Conservation (phyloP, 345 rosid genomes). For the Nephelium lappaceum region DNA sequence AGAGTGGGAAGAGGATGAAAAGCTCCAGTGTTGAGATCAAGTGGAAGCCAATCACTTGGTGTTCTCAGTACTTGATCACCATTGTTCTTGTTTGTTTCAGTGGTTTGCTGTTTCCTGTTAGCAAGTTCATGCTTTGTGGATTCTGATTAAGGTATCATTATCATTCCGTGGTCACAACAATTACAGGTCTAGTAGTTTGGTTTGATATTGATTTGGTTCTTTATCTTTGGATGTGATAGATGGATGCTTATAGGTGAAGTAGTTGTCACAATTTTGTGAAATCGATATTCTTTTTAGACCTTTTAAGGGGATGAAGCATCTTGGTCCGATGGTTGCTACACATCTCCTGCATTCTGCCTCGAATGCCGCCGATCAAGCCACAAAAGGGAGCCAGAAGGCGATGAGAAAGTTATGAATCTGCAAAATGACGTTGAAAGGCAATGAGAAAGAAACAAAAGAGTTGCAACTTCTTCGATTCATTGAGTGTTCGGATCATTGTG, state of each 20-base stretch:
- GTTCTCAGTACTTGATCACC: constrained; percentile 62
- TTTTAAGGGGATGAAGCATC: constrained; percentile 54
- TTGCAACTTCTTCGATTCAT: not conserved
- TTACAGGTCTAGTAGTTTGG: not conserved
- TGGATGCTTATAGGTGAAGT: not conserved
- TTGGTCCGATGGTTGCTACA: constrained; percentile 42
- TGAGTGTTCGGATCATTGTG: not conserved
- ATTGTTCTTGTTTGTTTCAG: constrained; percentile 69
- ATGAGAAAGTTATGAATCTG: no score
- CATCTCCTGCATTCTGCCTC: not conserved
- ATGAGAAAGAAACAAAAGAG: not conserved
- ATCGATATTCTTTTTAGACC: not conserved
- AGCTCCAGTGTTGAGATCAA: constrained; percentile 96
- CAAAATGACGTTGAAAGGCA: not conserved
- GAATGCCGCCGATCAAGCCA: not conserved
- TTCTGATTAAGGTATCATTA: constrained; percentile 27
- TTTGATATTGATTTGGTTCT: not conserved
- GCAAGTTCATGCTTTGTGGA: constrained; percentile 73
- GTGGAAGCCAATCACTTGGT: constrained; percentile 90
- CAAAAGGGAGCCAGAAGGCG: no score
- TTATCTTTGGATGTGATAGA: not conserved
- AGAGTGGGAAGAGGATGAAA: constrained; percentile 76
- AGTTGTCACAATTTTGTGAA: not conserved
- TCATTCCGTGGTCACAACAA: not conserved
- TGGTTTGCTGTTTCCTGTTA: constrained; percentile 61